These are phyloP conservation scores for Trichoderma gracile DNA, from an alignment of 2,329 filamentous ascomycete genomes.

Conservation along the genomic window DNA sequence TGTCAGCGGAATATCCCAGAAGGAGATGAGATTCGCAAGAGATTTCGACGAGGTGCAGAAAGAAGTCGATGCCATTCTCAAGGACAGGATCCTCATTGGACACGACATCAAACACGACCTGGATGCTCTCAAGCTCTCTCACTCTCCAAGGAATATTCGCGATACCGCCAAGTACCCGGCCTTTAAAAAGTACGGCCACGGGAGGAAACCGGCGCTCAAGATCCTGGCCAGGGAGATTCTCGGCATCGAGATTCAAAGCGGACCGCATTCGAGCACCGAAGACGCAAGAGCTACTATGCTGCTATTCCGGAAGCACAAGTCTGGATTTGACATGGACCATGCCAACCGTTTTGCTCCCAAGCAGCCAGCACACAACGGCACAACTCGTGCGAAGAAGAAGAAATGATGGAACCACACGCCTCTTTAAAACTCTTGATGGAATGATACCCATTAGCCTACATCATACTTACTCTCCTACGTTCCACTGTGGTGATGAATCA, in stretches of 20 bases:
- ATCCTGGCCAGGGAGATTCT: conserved; percentile 59
- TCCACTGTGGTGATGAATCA: conserved; percentile 52
- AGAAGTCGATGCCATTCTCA: conserved; percentile 67
- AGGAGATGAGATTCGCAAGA: conserved; percentile 69
- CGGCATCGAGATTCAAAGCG: conserved; percentile 62
- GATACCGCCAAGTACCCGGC: conserved; percentile 79
- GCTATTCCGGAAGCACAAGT: conserved; percentile 79
- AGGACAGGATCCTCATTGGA: conserved; percentile 73
- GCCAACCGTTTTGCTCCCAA: conserved; percentile 61
- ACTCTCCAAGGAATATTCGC: conserved; percentile 75
- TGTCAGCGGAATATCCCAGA: conserved; percentile 77
- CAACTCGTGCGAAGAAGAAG: conserved; percentile 43
- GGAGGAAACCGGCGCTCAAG: conserved; percentile 67
- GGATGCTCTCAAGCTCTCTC: conserved; percentile 72
- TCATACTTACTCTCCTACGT: conserved; percentile 57
- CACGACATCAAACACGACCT: conserved; percentile 83
- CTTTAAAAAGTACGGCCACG: conserved; percentile 69
- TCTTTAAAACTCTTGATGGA: conserved; percentile 50
- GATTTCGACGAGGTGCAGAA: conserved; percentile 75
- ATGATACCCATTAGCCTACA: conserved; percentile 71
- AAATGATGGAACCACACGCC: conserved; percentile 27
- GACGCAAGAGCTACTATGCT: conserved; percentile 91
- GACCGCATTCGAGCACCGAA: conserved; percentile 66
- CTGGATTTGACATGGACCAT: conserved; percentile 80
- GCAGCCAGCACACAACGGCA: conserved; percentile 24